phyloP scores from a whole-genome alignment of 352 stramenopile species.

The Pythium folliculosum region DNA sequence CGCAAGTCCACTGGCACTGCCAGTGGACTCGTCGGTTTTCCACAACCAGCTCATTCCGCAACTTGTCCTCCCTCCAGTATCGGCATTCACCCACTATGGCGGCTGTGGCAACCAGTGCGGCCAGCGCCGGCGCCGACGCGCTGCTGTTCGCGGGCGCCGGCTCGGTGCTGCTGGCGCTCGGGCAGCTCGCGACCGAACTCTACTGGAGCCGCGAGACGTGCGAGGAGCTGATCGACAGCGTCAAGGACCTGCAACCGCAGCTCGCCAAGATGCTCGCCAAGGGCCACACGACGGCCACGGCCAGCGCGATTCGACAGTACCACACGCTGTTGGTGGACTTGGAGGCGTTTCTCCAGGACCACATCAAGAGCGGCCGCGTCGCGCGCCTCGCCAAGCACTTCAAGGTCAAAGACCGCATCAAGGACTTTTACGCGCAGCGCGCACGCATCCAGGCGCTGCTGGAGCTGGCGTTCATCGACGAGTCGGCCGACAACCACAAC shows the following conservation, averaged over 20 bases:
- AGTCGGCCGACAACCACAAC: background rate
- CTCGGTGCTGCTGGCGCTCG: too few relatives aligned
- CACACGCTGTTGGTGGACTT: background rate
- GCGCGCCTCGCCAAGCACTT: background rate
- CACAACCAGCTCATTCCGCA: background rate
- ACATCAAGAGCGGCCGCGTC: conserved; percentile 10
- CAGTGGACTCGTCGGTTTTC: conserved; percentile 26
- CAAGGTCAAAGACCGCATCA: conserved; percentile 7
- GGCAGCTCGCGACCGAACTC: conserved; percentile 17
- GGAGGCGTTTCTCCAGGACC: background rate
- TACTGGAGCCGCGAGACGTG: conserved; percentile 14
- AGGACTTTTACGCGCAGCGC: conserved; percentile 13
- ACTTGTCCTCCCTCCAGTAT: background rate
- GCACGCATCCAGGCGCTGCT: conserved; percentile 6
- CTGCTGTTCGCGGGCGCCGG: too few relatives aligned
- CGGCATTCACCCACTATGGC: background rate
- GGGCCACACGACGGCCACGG: background rate
- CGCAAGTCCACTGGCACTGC: background rate
- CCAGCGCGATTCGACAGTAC: conserved; percentile 9
- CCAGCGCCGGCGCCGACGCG: too few relatives aligned
- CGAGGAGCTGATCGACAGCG: conserved; percentile 3
- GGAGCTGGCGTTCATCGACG: conserved; percentile 6
- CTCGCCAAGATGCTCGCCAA: background rate
- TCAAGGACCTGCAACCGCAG: conserved; percentile 12
- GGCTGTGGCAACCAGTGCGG: too few relatives aligned